Evolutionary conservation across 73 alveolate genomes (phyloP), one percentile per base, ranked within the genome.

Genomic region (Stentor coeruleus): DNA sequence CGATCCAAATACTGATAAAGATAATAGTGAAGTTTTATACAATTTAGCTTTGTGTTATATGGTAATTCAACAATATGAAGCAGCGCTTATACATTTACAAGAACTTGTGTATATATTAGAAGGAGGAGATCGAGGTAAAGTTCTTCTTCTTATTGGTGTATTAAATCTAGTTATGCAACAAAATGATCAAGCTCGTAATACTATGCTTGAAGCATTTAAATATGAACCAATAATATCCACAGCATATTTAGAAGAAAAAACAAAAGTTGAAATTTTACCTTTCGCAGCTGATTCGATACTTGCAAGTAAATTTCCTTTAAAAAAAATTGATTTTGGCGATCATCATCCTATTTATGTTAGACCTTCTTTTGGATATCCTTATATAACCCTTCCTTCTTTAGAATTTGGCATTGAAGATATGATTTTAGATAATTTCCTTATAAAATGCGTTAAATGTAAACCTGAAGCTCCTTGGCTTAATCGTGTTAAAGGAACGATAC

Each of bases 401-500:
- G 58, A 85, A 2, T 66, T 84, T 30, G 59, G 41, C n/a, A 82
- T 79, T 73, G 88, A 87, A 38, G 86, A 58, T 38, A 74, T 57
- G 3, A 30, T 87, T 4, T 38, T 87, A 6, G 55, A 42, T 55
- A 74, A 87, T 36, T 35, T 87, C 28, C 85, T 79, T 26, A 89
- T 87, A 81, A 81, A 42, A n/a, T 41, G 49, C n/a, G 89, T 87
- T 6, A 87, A 87, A 57, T 82, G 86, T 38, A 87, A 87, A 58
- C 92, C 92, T 39, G 92, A 87, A 82, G 92, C 92, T 3, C 92
- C 92, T 3, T 87, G 92, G 89, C 85, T 87, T 38, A 87, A 87
- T 58, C 81, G 92, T 38, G 89, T 66, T 20, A 66, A 66, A 66
- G 79, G 79, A 66, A 31, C 79, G 11, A 66, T 66, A 26, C 79